A percentile compares a stretch with the other conserved stretches of the same genome.
Evolutionary conservation across 129 eudicot genomes (phyloP).

Genomic region (Deinandra increscens): DNA sequence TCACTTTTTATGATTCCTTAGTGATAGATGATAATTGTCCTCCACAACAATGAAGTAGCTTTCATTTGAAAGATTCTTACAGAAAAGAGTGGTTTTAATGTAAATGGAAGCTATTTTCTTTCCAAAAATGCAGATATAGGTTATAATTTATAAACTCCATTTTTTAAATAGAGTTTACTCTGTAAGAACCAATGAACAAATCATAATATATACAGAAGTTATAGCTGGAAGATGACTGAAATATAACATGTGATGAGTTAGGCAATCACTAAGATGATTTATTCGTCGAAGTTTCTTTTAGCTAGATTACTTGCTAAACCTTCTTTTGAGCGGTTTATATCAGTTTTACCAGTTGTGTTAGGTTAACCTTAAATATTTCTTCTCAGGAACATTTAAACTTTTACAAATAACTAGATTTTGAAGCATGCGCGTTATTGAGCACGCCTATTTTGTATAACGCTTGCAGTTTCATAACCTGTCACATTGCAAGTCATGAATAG

Average conservation of each 20-base stretch:
- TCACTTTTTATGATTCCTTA: conserved; percentile 35
- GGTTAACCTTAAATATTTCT: not conserved
- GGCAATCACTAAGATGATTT: conserved; percentile 12
- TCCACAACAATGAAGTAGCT: conserved; percentile 24
- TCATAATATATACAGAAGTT: no score
- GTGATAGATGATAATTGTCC: conserved; percentile 16
- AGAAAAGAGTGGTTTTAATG: conserved; percentile 8
- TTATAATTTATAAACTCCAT: not conserved
- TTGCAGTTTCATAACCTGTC: no score
- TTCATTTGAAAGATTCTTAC: conserved; percentile 27
- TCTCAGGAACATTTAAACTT: not conserved
- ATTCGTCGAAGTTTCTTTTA: not conserved
- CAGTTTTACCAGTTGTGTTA: no score
- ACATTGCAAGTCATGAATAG: no score
- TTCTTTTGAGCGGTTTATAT: not conserved
- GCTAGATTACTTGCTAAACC: conserved; percentile 19
- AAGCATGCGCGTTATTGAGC: no score
- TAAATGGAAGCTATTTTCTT: conserved; percentile 13
- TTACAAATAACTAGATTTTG: no score
- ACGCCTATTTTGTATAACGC: no score
- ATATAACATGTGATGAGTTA: conserved; percentile 8
- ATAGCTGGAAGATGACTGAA: not conserved
- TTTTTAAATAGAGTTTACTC: no score
- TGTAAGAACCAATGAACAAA: no score
- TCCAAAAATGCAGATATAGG: not conserved